Percentiles rank a stretch among this genome's conserved stretches.
Evolutionary conservation across 2,329 filamentous ascomycete species (phyloP).

Genomic region (Talaromyces sp.): DNA sequence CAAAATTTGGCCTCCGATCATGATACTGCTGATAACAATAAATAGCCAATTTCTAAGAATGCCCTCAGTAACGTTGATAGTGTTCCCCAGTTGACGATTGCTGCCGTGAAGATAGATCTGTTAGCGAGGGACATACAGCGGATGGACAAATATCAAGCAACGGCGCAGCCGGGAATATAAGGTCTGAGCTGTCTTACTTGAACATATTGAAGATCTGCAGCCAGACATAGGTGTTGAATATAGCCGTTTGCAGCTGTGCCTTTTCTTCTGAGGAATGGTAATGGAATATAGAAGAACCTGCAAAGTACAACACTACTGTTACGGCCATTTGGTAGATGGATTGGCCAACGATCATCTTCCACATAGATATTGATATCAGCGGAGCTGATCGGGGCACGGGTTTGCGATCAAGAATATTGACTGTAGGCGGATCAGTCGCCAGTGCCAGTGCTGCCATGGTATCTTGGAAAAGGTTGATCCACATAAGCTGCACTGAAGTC

Average conservation of each 20-base stretch:
- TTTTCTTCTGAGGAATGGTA: conserved; percentile 53
- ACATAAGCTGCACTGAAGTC: conserved; percentile 4
- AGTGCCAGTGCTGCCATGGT: conserved; percentile 68
- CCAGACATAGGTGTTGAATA: conserved; percentile 99
- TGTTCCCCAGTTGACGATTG: conserved; percentile 90
- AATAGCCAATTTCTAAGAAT: conserved; percentile 85
- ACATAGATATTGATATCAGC: conserved; percentile 86
- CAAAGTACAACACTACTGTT: conserved; percentile 81
- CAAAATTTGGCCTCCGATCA: conserved; percentile 84
- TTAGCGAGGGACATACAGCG: no score
- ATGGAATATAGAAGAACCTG: conserved; percentile 42
- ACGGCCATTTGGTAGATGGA: conserved; percentile 79
- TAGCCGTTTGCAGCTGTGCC: conserved; percentile 65
- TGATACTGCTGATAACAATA: conserved; percentile 76
- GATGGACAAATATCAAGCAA: no score
- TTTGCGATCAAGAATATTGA: conserved; percentile 75
- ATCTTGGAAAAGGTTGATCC: conserved; percentile 42
- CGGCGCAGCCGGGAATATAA: no score
- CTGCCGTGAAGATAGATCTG: no score
- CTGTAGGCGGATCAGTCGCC: conserved; percentile 84
- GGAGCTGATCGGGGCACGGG: conserved; percentile 71
- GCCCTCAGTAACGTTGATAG: conserved; percentile 93
- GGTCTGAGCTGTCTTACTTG: conserved; percentile 49
- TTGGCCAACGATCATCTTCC: conserved; percentile 98
- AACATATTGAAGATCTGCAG: conserved; percentile 99